Conservation (phyloP, 371 early-diverging fungal species). For the Nematocida ironsii region DNA sequence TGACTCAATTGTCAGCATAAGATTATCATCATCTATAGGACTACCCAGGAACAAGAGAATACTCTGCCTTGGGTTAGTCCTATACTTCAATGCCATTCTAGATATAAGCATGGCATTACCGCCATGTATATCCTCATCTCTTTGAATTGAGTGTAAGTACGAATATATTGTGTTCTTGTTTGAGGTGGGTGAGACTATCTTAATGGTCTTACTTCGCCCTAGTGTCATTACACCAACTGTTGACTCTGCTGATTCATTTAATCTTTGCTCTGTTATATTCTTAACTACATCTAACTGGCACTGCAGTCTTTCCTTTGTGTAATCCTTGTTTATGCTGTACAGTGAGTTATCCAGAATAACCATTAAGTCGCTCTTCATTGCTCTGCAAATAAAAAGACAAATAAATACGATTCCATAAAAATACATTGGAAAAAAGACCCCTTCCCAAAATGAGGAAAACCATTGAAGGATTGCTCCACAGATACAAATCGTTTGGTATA, state of each 20-base stretch:
- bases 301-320: slow-evolving; percentile 38
- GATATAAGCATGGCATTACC: slow-evolving; percentile 33
- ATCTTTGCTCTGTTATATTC: slow-evolving; percentile 12
- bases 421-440: neutral
- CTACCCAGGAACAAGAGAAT: slow-evolving; percentile 44
- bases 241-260: slow-evolving; percentile 30
- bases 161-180: slow-evolving; percentile 37
- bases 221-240: slow-evolving; percentile 53
- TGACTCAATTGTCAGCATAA: slow-evolving; percentile 74
- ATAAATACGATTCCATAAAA: neutral
- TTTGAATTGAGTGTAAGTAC: slow-evolving; percentile 27
- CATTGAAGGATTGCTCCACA: slow-evolving; percentile 18
- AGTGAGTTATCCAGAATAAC: slow-evolving; percentile 53
- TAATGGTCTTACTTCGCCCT: slow-evolving; percentile 27
- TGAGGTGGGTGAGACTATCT: slow-evolving; percentile 51
- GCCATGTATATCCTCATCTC: slow-evolving; percentile 25
- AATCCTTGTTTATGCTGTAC: slow-evolving; percentile 59
- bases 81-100: slow-evolving; percentile 54
- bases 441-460: slow-evolving; percentile 9
- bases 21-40: slow-evolving; percentile 36
- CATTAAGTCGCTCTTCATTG: slow-evolving; percentile 55
- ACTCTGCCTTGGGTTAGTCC: slow-evolving; percentile 45
- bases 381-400: slow-evolving; percentile 20
- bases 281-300: slow-evolving; percentile 45
- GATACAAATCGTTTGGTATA: slow-evolving; percentile 10